Evolutionary conservation across 768 basidiomycete genomes (phyloP).

Genomic region (Kwoniella heveanensis): DNA sequence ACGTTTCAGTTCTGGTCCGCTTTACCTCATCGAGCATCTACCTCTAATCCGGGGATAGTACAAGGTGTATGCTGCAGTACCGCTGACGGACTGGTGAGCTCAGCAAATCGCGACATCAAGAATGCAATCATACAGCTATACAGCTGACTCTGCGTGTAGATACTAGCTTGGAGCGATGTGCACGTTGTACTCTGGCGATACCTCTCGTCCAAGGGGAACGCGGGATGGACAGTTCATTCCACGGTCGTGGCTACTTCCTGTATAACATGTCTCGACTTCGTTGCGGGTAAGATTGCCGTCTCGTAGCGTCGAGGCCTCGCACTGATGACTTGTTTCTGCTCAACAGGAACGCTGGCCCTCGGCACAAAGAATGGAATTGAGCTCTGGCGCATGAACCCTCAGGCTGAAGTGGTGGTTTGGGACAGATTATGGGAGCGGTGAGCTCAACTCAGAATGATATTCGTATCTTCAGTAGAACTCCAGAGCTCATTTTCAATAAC

Average conservation of each 20-base stretch:
- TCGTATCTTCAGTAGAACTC: too few species aligned
- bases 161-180: slow-evolving; percentile 42
- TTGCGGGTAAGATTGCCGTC: slow-evolving; percentile 33
- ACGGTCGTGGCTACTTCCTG: slow-evolving; percentile 32
- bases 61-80: slow-evolving; percentile 32
- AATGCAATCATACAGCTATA: too few species aligned
- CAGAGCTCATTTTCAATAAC: not conserved
- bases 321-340: too few species aligned
- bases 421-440: slow-evolving; percentile 48
- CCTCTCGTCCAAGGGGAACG: slow-evolving; percentile 5
- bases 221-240: slow-evolving; percentile 38
- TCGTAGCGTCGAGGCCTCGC: too few species aligned
- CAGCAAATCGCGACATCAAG: too few species aligned
- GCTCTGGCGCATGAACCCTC: slow-evolving; percentile 39
- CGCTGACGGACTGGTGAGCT: slow-evolving; percentile 27
- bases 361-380: slow-evolving; percentile 42
- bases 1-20: slow-evolving; percentile 43
- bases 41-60: slow-evolving; percentile 24
- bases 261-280: slow-evolving; percentile 35
- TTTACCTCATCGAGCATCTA: slow-evolving; percentile 36
- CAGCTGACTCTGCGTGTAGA: slow-evolving; percentile 21
- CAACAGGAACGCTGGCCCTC: slow-evolving; percentile 31
- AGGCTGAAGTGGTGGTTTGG: slow-evolving; percentile 46
- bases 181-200: slow-evolving; percentile 45
- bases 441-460: too few species aligned